A percentile compares a stretch with the other conserved stretches of the same genome.
Evolutionary conservation across 768 basidiomycete genomes (phyloP).

Genomic region (Termitomyces sp.): DNA sequence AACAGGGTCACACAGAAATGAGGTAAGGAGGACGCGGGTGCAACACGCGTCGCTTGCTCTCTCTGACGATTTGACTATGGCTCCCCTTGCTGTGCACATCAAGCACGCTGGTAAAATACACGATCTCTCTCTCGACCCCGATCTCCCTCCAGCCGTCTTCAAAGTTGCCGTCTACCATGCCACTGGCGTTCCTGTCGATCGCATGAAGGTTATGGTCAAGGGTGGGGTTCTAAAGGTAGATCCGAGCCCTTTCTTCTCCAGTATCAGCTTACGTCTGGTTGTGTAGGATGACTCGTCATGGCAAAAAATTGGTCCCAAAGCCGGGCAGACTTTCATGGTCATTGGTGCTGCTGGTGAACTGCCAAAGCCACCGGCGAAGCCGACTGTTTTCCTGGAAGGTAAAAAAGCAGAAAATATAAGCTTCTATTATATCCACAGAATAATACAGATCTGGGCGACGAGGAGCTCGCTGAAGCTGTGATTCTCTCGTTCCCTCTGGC

Average conservation of each 20-base stretch:
- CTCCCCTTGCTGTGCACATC: slow-evolving; percentile 69
- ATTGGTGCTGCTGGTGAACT: slow-evolving; percentile 92
- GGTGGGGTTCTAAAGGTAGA: slow-evolving; percentile 82
- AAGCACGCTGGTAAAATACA: slow-evolving; percentile 86
- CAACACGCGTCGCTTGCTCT: slow-evolving; percentile 18
- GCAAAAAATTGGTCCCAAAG: slow-evolving; percentile 79
- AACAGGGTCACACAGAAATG: slow-evolving; percentile 7
- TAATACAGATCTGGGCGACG: slow-evolving; percentile 74
- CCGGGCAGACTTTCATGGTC: slow-evolving; percentile 85
- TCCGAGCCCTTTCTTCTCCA: slow-evolving; percentile 2
- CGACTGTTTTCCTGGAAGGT: slow-evolving; percentile 85
- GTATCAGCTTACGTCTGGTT: background rate
- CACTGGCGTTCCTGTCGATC: slow-evolving; percentile 83
- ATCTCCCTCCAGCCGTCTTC: slow-evolving; percentile 65
- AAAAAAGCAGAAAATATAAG: slow-evolving; percentile 6
- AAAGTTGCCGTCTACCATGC: slow-evolving; percentile 76
- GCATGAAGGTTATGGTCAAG: slow-evolving; percentile 98
- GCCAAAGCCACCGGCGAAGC: slow-evolving; percentile 79
- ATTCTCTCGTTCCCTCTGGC: slow-evolving; percentile 15
- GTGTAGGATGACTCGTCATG: slow-evolving; percentile 81
- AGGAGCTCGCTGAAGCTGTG: slow-evolving; percentile 75
- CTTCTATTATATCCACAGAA: background rate
- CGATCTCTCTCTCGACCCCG: slow-evolving; percentile 66
- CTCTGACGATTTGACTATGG: slow-evolving; percentile 35
- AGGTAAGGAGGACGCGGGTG: slow-evolving; percentile 6